A percentile compares a stretch with the other conserved stretches of the same genome.
phyloP scores from a whole-genome alignment of 768 basidiomycete species.

The Lepiota brunneoincarnata region DNA sequence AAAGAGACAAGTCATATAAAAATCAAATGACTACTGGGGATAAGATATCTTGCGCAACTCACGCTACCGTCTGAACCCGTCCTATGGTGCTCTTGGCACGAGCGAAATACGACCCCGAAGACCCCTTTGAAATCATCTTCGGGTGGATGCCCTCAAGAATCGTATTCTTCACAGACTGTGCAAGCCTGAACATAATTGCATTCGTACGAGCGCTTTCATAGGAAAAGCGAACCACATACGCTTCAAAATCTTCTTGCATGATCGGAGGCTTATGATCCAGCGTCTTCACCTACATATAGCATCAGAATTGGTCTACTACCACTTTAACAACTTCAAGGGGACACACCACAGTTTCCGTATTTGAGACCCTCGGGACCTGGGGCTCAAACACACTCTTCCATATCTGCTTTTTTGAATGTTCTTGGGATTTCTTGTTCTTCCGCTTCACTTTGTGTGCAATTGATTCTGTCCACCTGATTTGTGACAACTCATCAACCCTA shows the following conservation, averaged over 20 bases:
- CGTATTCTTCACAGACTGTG: conserved; percentile 63
- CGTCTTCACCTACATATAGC: conserved; percentile 58
- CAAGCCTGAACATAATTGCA: conserved; percentile 41
- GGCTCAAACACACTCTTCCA: conserved; percentile 83
- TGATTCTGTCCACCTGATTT: conserved; percentile 74
- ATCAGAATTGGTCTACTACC: conserved; percentile 7
- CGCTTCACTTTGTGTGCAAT: conserved; percentile 84
- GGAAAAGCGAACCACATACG: conserved; percentile 38
- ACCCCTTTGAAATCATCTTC: conserved; percentile 88
- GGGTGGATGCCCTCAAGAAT: conserved; percentile 81
- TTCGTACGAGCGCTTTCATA: conserved; percentile 1
- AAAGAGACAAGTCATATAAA: background rate
- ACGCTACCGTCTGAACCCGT: conserved; percentile 78
- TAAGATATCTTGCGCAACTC: conserved; percentile 25
- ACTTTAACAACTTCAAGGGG: conserved; percentile 24
- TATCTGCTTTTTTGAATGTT: conserved; percentile 67
- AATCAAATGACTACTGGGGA: background rate
- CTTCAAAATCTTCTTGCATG: conserved; percentile 69
- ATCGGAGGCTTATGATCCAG: conserved; percentile 78
- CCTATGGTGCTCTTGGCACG: conserved; percentile 70
- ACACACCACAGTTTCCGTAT: conserved; percentile 27
- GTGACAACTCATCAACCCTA: background rate
- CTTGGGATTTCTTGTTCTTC: conserved; percentile 68
- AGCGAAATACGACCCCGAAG: conserved; percentile 91
- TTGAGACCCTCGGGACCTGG: conserved; percentile 33